These are phyloP conservation scores for Yueomyces sp. DNA, from an alignment of 1,139 yeast species.

Conservation along the genomic window DNA sequence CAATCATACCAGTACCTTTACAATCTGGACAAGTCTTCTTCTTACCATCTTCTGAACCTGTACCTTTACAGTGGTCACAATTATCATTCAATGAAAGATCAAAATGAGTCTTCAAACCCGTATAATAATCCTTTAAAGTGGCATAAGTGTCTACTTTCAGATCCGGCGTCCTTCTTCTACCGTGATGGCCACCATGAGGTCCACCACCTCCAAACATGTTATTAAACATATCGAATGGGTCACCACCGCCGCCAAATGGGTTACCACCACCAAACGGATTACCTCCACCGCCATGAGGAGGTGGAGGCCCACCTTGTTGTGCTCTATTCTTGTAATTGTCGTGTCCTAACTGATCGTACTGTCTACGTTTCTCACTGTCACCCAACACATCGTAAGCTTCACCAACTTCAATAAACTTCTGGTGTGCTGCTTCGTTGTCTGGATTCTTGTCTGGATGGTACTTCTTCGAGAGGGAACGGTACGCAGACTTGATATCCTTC, in stretches of 20 bases:
- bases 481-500: conserved; percentile 77
- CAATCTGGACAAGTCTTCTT: conserved; percentile 54
- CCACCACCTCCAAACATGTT: conserved; percentile 44
- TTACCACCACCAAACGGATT: conserved; percentile 2
- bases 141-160: conserved; percentile 45
- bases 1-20: conserved; percentile 58
- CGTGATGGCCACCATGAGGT: conserved; percentile 15
- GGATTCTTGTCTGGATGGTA: conserved; percentile 93
- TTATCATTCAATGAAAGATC: conserved; percentile 57
- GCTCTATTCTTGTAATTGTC: conserved; percentile 54
- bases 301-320: conserved; percentile 28
- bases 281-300: conserved; percentile 16
- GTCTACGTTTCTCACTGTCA: conserved; percentile 56
- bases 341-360: conserved; percentile 73
- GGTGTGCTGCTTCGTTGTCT: conserved; percentile 69
- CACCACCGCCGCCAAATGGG: conserved; percentile 25
- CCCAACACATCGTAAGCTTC: conserved; percentile 86
- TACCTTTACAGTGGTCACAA: conserved; percentile 69
- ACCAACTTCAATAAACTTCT: conserved; percentile 78
- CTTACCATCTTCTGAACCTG: conserved; percentile 73
- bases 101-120: conserved; percentile 53
- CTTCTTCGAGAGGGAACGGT: conserved; percentile 69
- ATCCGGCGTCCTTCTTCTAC: conserved; percentile 50
- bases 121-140: conserved; percentile 52
- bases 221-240: conserved; percentile 63